Base-by-base conservation (phyloP, 305 asterid species). In the Fraxinus paxiana region DNA sequence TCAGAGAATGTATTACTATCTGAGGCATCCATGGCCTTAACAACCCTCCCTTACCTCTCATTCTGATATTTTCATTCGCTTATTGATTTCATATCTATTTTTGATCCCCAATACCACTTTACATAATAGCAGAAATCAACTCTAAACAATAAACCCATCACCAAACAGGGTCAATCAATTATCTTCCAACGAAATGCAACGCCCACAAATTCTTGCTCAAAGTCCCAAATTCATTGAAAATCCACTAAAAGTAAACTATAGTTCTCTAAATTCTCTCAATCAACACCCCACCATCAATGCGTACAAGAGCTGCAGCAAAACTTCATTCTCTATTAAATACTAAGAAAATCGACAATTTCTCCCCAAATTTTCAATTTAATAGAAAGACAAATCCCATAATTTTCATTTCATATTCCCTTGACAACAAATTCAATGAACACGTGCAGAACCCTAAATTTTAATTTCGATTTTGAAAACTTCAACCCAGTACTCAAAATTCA, bases 11-110 rank as follows among this genome's bases (percentile, higher is more conserved):
- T 75, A 79, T 87, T 33, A 80, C 75, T 89, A 80, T 89, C 90
- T 54, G 90, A 75, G 51, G 86, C 86, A 80, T 87, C 97, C 98
- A 96, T 96, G 35, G 89, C 88, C 92, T 80, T 75, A 80, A 73
- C 77, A 83, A 82, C 85, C 84, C 87, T 70, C 69, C 24, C 78
- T 35, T 80, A 73, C 84, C 92, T 84, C 91, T 92, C 97, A 95
- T 89, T 86, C 82, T 86, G 88, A 82, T 84, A 46, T 82, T 82
- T 87, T 90, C 97, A 92, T 92, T 86, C 88, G 88, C 73, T 82
- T 77, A 79, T 78, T 69, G 83, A 88, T 82, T 86, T 78, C 87
- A 59, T 77, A 80, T 84, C 83, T 86, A 89, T 81, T 81, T 81
- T 85, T 56, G 59, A 80, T 77, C 72, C 63, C 79, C 67, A 84